phyloP scores from a whole-genome alignment of 371 early-diverging fungal species.

The Batkoa obscura region DNA sequence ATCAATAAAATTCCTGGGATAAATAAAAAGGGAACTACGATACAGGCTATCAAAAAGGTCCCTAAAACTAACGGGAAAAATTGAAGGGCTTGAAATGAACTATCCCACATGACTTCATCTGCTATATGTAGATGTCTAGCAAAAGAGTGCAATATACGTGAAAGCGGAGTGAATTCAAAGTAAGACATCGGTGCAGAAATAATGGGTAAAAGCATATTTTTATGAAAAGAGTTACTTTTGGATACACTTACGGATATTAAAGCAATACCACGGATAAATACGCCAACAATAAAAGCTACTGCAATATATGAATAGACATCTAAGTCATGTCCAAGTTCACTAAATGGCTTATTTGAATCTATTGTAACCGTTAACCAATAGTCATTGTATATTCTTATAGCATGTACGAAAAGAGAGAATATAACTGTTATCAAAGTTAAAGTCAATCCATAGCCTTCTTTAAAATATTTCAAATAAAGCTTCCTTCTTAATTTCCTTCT shows the following conservation, averaged over 20 bases:
- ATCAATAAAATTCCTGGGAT: constrained; percentile 4
- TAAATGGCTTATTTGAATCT: neutral
- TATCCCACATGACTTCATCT: constrained; percentile 36
- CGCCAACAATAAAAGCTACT: constrained; percentile 9
- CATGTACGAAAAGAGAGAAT: constrained; percentile 22
- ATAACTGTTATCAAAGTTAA: constrained; percentile 15
- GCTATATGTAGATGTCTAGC: constrained; percentile 45
- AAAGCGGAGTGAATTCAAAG: constrained; percentile 56
- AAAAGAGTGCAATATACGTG: constrained; percentile 48
- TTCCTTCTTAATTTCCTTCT: constrained; percentile 6
- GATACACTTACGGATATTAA: neutral
- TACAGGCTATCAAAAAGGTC: neutral
- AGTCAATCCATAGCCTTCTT: constrained; percentile 15
- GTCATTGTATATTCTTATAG: constrained; percentile 16
- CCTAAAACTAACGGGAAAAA: constrained; percentile 6
- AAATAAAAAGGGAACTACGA: constrained; percentile 8
- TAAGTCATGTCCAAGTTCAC: neutral
- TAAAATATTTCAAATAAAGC: constrained; percentile 12
- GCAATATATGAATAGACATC: neutral
- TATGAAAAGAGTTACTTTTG: neutral
- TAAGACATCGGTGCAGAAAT: constrained; percentile 52
- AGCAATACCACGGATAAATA: constrained; percentile 1
- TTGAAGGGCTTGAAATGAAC: constrained; percentile 11
- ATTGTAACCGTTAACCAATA: constrained; percentile 4
- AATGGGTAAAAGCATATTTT: constrained; percentile 3